These are phyloP conservation scores for Nigrospora sphaerica DNA, from an alignment of 2,329 filamentous ascomycete genomes.

Conservation along the genomic window DNA sequence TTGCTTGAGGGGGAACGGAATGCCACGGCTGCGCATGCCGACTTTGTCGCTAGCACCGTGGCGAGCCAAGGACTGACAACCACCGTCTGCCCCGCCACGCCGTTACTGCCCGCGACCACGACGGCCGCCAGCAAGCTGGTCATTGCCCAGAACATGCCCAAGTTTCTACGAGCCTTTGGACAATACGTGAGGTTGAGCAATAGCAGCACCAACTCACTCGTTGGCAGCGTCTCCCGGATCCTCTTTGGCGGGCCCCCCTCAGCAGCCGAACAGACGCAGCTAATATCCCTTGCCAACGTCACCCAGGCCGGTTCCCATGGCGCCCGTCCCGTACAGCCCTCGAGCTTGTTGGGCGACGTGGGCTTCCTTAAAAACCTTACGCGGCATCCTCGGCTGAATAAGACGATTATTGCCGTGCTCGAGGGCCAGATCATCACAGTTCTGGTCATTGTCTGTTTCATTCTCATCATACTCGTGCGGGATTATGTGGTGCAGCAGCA, in stretches of 20 bases:
- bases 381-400: constrained; percentile 64
- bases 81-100: constrained; percentile 30
- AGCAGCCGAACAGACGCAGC: background rate
- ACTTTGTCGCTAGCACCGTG: constrained; percentile 16
- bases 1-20: constrained; percentile 18
- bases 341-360: constrained; percentile 46
- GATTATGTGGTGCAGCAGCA: constrained; percentile 99
- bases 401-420: constrained; percentile 70
- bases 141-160: constrained; percentile 26
- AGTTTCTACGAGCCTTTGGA: constrained; percentile 1
- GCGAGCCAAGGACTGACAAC: constrained; percentile 7
- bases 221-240: background rate
- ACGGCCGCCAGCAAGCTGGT: constrained; percentile 27
- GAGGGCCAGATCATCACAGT: constrained; percentile 94
- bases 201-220: constrained; percentile 1
- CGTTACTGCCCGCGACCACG: constrained; percentile 28
- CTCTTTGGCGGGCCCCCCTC: constrained; percentile 1
- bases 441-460: constrained; percentile 86
- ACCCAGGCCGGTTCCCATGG: constrained; percentile 5
- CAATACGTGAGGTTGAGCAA: background rate
- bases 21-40: constrained; percentile 12
- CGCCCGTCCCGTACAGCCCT: too few species aligned
- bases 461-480: constrained; percentile 90
- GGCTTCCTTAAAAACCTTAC: constrained; percentile 55
- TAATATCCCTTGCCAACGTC: constrained; percentile 4